phyloP scores from a whole-genome alignment of 192 early-diverging fungal genomes.

The Coemansia sp. region DNA sequence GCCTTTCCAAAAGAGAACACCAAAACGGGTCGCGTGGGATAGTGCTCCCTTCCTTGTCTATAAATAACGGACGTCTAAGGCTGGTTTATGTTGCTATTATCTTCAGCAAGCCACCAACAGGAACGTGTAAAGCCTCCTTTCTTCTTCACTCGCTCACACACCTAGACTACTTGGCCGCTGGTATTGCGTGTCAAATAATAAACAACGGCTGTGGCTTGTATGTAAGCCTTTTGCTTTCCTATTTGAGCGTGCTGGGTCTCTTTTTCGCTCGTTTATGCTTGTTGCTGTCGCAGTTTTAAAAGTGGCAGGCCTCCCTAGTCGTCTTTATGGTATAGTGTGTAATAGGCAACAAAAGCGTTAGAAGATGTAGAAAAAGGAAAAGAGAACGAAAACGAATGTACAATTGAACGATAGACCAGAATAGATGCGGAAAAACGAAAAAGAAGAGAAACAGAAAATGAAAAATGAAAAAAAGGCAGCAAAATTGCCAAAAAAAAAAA shows the following conservation, averaged over 20 bases:
- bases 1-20: too few relatives aligned
- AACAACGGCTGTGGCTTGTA: background rate
- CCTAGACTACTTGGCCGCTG: too few relatives aligned
- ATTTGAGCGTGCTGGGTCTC: background rate
- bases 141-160: too few relatives aligned
- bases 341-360: background rate
- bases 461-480: background rate
- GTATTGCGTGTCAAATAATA: background rate
- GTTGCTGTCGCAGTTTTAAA: background rate
- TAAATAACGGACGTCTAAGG: too few relatives aligned
- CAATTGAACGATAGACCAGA: background rate
- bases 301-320: background rate
- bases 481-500: background rate
- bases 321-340: conserved; percentile 4
- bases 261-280: background rate
- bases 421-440: background rate
- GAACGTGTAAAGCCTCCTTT: too few relatives aligned
- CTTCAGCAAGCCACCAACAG: too few relatives aligned
- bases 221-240: background rate
- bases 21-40: too few relatives aligned
- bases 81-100: too few relatives aligned
- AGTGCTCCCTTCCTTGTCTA: too few relatives aligned
- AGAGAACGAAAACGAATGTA: background rate
- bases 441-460: background rate
- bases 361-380: background rate